These are phyloP conservation scores for Calonectria pteridis DNA, from an alignment of 2,329 filamentous ascomycete genomes.

Conservation along the genomic window DNA sequence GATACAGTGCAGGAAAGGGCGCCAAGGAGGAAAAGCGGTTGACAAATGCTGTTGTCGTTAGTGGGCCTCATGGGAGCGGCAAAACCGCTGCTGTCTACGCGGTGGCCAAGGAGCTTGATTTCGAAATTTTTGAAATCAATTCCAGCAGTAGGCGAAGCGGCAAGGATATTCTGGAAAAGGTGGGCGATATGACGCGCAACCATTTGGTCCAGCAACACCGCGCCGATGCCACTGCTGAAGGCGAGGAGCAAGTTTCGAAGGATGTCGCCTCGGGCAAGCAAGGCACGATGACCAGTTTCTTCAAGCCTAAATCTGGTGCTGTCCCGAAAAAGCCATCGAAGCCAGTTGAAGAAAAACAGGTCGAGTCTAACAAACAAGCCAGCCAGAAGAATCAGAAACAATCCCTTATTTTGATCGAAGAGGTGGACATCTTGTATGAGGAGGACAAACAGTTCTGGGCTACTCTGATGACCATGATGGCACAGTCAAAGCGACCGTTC, in stretches of 20 bases:
- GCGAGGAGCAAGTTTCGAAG: constrained; percentile 51
- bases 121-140: constrained; percentile 96
- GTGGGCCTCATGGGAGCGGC: constrained; percentile 89
- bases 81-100: constrained; percentile 95
- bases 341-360: constrained; percentile 36
- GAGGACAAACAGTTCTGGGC: constrained; percentile 97
- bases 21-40: constrained; percentile 62
- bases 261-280: constrained; percentile 79
- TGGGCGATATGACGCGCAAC: constrained; percentile 97
- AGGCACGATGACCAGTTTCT: constrained; percentile 84
- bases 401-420: constrained; percentile 92
- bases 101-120: constrained; percentile 89
- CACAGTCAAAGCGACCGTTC: constrained; percentile 89
- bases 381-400: constrained; percentile 79
- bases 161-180: constrained; percentile 89
- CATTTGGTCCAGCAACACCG: constrained; percentile 78
- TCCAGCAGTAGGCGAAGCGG: constrained; percentile 85
- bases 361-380: constrained; percentile 48
- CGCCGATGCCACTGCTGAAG: constrained; percentile 46
- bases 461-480: constrained; percentile 81
- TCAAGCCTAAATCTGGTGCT: constrained; percentile 66
- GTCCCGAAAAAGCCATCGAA: constrained; percentile 46
- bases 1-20: constrained; percentile 49
- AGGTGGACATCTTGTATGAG: constrained; percentile 93
- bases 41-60: constrained; percentile 86